These are phyloP conservation scores for Crithidia expoeki DNA, from an alignment of 208 protist species.

Conservation along the genomic window DNA sequence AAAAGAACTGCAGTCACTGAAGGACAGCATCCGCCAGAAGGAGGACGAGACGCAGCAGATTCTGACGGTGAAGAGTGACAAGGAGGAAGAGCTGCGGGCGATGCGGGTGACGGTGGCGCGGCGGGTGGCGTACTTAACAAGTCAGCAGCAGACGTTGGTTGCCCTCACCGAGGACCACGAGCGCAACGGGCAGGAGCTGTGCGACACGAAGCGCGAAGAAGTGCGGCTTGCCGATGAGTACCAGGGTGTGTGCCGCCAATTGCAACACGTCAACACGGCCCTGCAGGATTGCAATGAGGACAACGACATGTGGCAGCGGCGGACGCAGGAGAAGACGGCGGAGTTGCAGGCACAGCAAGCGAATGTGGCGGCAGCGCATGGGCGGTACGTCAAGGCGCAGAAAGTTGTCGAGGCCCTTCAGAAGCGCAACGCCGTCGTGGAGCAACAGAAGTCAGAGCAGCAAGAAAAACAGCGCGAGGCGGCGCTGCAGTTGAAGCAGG, in stretches of 20 bases:
- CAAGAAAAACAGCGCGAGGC: constrained; percentile 51
- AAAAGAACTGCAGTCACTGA: constrained; percentile 46
- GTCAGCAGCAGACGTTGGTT: constrained; percentile 57
- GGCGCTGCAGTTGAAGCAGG: constrained; percentile 42
- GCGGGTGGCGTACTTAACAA: constrained; percentile 33
- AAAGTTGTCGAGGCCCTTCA: constrained; percentile 75
- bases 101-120: constrained; percentile 64
- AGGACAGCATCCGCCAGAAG: constrained; percentile 50
- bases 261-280: constrained; percentile 78
- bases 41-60: constrained; percentile 65
- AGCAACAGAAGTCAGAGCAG: constrained; percentile 62
- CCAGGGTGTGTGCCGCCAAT: constrained; percentile 75
- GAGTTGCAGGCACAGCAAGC: constrained; percentile 73
- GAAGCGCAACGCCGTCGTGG: constrained; percentile 64
- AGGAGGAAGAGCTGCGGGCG: constrained; percentile 83
- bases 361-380: constrained; percentile 45
- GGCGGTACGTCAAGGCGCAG: constrained; percentile 50
- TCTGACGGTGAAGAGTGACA: constrained; percentile 58
- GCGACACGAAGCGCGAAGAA: constrained; percentile 43
- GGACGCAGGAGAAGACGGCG: constrained; percentile 58
- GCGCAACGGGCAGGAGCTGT: constrained; percentile 52
- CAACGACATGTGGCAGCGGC: constrained; percentile 70
- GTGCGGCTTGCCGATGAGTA: constrained; percentile 77
- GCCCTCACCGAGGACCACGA: constrained; percentile 63
- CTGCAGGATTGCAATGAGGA: constrained; percentile 92